Percentiles rank a stretch among this genome's conserved stretches.
These are phyloP conservation scores for Arxiozyma slooffiae DNA, from an alignment of 1,139 yeast genomes.

Conservation along the genomic window DNA sequence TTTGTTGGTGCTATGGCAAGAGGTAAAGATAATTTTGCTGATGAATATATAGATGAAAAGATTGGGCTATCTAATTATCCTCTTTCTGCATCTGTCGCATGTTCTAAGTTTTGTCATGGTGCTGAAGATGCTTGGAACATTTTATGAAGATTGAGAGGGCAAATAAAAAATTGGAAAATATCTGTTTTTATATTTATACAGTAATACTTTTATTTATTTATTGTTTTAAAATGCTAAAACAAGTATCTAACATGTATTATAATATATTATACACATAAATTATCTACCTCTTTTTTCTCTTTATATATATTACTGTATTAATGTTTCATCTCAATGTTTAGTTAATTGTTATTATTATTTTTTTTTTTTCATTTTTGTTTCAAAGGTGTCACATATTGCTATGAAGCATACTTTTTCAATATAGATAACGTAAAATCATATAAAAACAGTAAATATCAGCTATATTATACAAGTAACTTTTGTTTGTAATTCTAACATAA, in stretches of 20 bases:
- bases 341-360: background rate
- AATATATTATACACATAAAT: background rate
- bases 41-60: conserved; percentile 91
- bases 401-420: background rate
- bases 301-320: background rate
- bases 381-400: conserved; percentile 1
- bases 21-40: conserved; percentile 95
- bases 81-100: conserved; percentile 93
- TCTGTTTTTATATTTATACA: background rate
- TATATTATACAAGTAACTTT: too few relatives aligned
- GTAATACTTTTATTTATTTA: background rate
- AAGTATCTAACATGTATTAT: background rate
- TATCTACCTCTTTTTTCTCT: background rate
- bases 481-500: background rate
- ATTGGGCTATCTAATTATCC: conserved; percentile 94
- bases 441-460: too few relatives aligned
- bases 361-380: background rate
- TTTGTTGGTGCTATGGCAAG: conserved; percentile 99
- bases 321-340: background rate
- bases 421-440: too few relatives aligned
- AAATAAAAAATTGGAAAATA: too few relatives aligned
- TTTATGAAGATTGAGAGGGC: conserved; percentile 29
- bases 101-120: conserved; percentile 96
- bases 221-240: background rate
- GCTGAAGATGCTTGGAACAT: conserved; percentile 97